phyloP scores from a whole-genome alignment of 805 yeast genomes.

The Metschnikowia lochheadii region DNA sequence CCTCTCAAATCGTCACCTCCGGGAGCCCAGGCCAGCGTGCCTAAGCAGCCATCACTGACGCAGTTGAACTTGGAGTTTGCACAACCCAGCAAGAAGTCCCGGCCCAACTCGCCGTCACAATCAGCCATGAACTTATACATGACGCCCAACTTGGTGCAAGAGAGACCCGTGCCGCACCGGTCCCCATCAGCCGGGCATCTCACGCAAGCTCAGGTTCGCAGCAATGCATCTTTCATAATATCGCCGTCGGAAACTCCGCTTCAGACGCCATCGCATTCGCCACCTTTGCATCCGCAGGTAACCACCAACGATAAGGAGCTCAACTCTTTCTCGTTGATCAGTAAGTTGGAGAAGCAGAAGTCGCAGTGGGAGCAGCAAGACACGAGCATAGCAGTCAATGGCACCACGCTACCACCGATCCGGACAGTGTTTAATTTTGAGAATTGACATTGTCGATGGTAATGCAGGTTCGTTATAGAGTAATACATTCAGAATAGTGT shows the following conservation, averaged over 20 bases:
- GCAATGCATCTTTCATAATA: slow-evolving; percentile 22
- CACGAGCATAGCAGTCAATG: slow-evolving; percentile 35
- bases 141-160: slow-evolving; percentile 5
- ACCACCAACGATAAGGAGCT: slow-evolving; percentile 12
- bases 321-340: slow-evolving; percentile 22
- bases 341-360: slow-evolving; percentile 24
- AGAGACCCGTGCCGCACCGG: not conserved
- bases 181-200: slow-evolving; percentile 1
- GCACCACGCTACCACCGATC: slow-evolving; percentile 41
- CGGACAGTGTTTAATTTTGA: slow-evolving; percentile 33
- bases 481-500: not conserved
- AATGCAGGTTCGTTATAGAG: not conserved
- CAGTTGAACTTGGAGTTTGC: slow-evolving; percentile 37
- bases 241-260: slow-evolving; percentile 46
- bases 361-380: slow-evolving; percentile 13
- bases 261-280: slow-evolving; percentile 48
- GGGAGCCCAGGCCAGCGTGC: slow-evolving; percentile 8
- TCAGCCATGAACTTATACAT: slow-evolving; percentile 10
- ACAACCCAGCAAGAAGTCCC: slow-evolving; percentile 36
- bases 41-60: slow-evolving; percentile 28
- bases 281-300: slow-evolving; percentile 34
- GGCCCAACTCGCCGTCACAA: slow-evolving; percentile 45
- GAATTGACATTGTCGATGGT: not conserved
- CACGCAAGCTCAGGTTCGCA: slow-evolving; percentile 6
- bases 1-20: slow-evolving; percentile 31